Conservation (phyloP, 257 asterid species). For the Ophiorrhiza pumila region DNA sequence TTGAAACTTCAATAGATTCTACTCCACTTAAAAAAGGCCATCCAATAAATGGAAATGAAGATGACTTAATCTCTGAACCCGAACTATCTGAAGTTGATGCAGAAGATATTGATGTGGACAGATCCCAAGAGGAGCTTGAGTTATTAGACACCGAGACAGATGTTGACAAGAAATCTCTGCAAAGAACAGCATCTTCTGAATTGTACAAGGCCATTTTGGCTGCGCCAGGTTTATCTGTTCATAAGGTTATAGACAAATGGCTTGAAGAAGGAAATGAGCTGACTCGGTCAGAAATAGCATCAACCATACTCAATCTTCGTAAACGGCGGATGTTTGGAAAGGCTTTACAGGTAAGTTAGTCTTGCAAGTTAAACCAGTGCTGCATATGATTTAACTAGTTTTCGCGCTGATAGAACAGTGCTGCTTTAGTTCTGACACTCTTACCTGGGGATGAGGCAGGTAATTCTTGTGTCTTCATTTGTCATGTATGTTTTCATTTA, state of each 20-base stretch:
- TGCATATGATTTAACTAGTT: background rate
- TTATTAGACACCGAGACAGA: constrained; percentile 29
- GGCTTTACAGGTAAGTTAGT: constrained; percentile 67
- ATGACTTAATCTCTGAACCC: constrained; percentile 37
- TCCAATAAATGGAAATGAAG: constrained; percentile 30
- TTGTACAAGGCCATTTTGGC: constrained; percentile 50
- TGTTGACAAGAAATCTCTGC: constrained; percentile 24
- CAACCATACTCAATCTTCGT: constrained; percentile 48
- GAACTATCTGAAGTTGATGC: constrained; percentile 48
- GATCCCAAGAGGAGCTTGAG: constrained; percentile 32
- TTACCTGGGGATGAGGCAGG: background rate
- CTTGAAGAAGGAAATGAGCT: constrained; percentile 62
- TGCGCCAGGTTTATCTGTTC: constrained; percentile 33
- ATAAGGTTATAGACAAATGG: constrained; percentile 57
- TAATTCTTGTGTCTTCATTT: background rate
- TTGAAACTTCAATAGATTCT: constrained; percentile 32
- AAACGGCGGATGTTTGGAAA: constrained; percentile 40
- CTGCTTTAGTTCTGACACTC: background rate
- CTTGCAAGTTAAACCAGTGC: background rate
- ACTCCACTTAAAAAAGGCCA: constrained; percentile 20
- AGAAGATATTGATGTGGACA: constrained; percentile 23
- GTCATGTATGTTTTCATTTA: background rate
- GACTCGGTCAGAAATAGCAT: constrained; percentile 33
- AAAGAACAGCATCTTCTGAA: constrained; percentile 22
- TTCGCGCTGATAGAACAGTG: background rate